phyloP scores from a whole-genome alignment of 176 grass and related monocot genomes.

The Musa beccarii region DNA sequence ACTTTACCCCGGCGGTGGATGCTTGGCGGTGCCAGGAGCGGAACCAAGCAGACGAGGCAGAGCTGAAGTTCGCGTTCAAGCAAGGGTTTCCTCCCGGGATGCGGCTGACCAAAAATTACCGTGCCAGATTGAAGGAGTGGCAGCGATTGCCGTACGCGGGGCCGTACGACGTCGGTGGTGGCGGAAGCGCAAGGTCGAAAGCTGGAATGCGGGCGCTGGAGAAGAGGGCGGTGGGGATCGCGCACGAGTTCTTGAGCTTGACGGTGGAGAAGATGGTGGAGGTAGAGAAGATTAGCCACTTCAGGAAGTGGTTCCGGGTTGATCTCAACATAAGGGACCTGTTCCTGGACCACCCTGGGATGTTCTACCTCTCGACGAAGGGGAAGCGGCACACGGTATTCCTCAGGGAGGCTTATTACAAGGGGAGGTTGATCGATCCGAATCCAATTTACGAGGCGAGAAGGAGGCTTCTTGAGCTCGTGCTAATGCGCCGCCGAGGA shows the following conservation, averaged over 20 bases:
- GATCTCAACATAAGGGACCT: conserved; percentile 74
- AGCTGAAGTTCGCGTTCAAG: conserved; percentile 41
- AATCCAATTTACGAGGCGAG: conserved; percentile 74
- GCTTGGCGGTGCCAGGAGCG: conserved; percentile 27
- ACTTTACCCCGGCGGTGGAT: conserved; percentile 30
- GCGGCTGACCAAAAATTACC: conserved; percentile 50
- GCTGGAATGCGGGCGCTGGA: conserved; percentile 44
- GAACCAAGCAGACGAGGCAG: background rate
- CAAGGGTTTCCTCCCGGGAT: conserved; percentile 65
- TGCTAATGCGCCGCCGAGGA: conserved; percentile 55
- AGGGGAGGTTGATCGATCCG: conserved; percentile 41
- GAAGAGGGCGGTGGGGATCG: conserved; percentile 77
- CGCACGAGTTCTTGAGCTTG: conserved; percentile 79
- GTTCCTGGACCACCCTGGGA: conserved; percentile 85
- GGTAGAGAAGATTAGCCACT: conserved; percentile 91
- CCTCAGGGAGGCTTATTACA: conserved; percentile 64
- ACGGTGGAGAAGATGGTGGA: conserved; percentile 91
- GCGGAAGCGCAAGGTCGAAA: conserved; percentile 26
- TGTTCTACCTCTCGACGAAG: conserved; percentile 83
- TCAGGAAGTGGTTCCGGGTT: conserved; percentile 76
- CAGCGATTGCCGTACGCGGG: conserved; percentile 43
- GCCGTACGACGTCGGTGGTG: conserved; percentile 29
- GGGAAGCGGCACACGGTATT: conserved; percentile 65
- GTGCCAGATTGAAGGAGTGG: conserved; percentile 47
- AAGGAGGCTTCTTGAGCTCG: conserved; percentile 53